Conservation (phyloP, 441 rosid genomes). For the Rhodomyrtus psidioides region DNA sequence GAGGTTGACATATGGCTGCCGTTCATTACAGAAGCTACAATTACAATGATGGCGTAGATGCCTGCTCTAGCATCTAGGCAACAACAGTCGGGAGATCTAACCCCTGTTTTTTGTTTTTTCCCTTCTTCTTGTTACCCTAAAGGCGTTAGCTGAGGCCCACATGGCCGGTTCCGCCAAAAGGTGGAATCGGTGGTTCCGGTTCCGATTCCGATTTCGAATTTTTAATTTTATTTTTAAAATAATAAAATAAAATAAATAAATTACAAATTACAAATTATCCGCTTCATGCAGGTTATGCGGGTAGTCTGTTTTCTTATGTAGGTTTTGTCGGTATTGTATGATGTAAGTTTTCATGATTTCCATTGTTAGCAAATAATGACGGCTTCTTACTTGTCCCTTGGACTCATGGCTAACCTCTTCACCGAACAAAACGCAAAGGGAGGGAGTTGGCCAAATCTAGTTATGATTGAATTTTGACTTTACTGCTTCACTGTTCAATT, state of each 20-base stretch:
- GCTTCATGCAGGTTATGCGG: neutral
- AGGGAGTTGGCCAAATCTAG: neutral
- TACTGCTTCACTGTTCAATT: neutral
- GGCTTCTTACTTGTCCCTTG: neutral
- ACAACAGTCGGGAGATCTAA: neutral
- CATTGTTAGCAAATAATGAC: neutral
- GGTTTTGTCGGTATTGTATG: neutral
- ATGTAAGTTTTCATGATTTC: neutral
- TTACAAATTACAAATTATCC: too few species aligned
- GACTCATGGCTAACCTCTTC: neutral
- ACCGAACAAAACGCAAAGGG: neutral
- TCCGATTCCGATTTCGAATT: too few species aligned
- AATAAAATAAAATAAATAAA: too few species aligned
- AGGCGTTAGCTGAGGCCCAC: neutral
- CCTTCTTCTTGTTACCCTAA: neutral
- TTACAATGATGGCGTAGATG: neutral
- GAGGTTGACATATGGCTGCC: neutral
- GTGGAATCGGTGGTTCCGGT: too few species aligned
- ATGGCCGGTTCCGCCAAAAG: too few species aligned
- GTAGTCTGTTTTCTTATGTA: neutral
- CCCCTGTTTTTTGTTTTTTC: neutral
- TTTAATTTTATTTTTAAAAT: too few species aligned
- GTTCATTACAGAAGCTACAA: neutral
- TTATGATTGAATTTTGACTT: neutral
- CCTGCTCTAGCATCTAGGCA: neutral